A percentile compares a stretch with the other conserved stretches of the same genome.
Conservation (phyloP, 1,284 basidiomycete genomes). For the Meripilus lineatus region DNA sequence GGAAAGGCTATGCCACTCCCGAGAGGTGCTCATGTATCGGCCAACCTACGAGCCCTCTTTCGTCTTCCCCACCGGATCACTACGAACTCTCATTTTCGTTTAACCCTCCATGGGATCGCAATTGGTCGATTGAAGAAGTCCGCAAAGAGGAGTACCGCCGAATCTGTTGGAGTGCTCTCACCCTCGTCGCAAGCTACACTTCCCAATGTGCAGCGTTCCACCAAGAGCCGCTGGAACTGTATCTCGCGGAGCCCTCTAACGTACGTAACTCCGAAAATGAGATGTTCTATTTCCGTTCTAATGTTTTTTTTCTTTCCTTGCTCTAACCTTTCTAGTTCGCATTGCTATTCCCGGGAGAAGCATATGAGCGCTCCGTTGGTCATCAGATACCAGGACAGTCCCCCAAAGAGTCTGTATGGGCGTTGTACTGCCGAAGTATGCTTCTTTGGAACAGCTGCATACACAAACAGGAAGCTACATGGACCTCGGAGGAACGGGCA, state of each 20-base stretch:
- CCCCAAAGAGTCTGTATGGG: constrained; percentile 73
- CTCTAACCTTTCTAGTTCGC: constrained; percentile 39
- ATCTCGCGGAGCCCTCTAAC: constrained; percentile 56
- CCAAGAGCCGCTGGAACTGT: constrained; percentile 49
- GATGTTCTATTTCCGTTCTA: constrained; percentile 5
- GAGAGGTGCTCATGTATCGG: constrained; percentile 46
- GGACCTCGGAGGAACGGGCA: constrained; percentile 45
- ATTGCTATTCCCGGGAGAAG: constrained; percentile 59
- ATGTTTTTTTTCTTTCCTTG: constrained; percentile 8
- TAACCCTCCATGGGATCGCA: constrained; percentile 54
- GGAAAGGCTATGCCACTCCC: constrained; percentile 22
- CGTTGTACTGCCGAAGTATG: constrained; percentile 73
- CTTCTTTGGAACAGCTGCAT: constrained; percentile 69
- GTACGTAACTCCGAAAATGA: constrained; percentile 36
- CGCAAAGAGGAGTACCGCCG: constrained; percentile 65
- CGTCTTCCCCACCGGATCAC: constrained; percentile 30
- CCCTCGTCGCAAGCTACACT: constrained; percentile 58
- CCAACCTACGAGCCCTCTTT: constrained; percentile 33
- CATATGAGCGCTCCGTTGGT: constrained; percentile 42
- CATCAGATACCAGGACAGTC: constrained; percentile 37
- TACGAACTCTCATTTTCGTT: constrained; percentile 40
- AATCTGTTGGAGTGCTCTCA: constrained; percentile 69
- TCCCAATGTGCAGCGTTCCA: constrained; percentile 63
- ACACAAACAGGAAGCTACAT: constrained; percentile 38
- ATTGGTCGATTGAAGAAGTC: constrained; percentile 48